phyloP scores from a whole-genome alignment of 2,329 filamentous ascomycete species.

The Trichoderma sp. region DNA sequence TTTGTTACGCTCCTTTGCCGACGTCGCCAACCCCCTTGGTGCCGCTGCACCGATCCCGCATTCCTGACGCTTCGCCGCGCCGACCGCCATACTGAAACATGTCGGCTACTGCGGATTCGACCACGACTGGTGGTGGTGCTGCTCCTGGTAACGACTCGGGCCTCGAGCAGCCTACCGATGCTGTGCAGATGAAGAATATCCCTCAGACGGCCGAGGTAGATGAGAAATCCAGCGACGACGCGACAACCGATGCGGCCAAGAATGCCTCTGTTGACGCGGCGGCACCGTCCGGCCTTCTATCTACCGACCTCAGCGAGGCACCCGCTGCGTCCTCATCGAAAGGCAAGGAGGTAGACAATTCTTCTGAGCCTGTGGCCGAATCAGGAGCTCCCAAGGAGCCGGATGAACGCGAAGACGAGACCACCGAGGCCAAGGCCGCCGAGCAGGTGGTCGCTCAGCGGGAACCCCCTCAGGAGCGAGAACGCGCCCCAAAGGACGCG shows the following conservation, averaged over 20 bases:
- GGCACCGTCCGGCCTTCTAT: conserved; percentile 30
- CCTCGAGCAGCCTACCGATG: conserved; percentile 43
- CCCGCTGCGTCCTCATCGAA: conserved; percentile 36
- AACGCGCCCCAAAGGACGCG: conserved; percentile 6
- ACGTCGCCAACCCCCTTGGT: conserved; percentile 31
- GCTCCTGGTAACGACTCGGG: conserved; percentile 36
- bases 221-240: conserved; percentile 16
- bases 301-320: conserved; percentile 33
- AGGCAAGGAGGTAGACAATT: conserved; percentile 41
- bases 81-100: conserved; percentile 34
- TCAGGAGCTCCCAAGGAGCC: conserved; percentile 11
- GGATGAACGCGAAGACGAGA: conserved; percentile 32
- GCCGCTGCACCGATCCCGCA: conserved; percentile 34
- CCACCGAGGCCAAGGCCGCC: neutral
- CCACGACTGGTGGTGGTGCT: conserved; percentile 39
- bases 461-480: conserved; percentile 32
- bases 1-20: conserved; percentile 14
- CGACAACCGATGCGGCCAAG: conserved; percentile 9
- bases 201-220: conserved; percentile 31
- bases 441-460: neutral
- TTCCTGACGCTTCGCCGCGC: conserved; percentile 31
- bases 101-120: conserved; percentile 41
- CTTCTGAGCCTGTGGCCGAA: conserved; percentile 34
- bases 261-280: conserved; percentile 30
- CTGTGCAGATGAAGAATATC: conserved; percentile 45